Percentiles rank a stretch among this genome's conserved stretches.
These are phyloP conservation scores for Fusarium tupiense DNA, from an alignment of 2,329 filamentous ascomycete species.

Conservation along the genomic window DNA sequence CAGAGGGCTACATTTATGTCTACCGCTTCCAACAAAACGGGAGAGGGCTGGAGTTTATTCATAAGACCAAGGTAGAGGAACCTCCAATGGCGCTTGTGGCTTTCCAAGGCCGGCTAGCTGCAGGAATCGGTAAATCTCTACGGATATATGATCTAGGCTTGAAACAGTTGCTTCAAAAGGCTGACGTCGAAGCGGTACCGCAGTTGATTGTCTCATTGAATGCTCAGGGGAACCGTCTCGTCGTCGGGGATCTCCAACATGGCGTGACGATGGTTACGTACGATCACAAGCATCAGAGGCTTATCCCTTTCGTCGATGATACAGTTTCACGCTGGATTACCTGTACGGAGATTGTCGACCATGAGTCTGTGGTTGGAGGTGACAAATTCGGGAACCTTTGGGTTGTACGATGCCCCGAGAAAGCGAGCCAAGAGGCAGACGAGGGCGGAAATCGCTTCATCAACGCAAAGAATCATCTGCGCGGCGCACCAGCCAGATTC, in stretches of 20 bases:
- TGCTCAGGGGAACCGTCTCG: conserved; percentile 88
- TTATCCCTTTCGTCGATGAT: conserved; percentile 95
- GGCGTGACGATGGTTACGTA: conserved; percentile 92
- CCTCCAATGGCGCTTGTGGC: conserved; percentile 85
- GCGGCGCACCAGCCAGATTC: conserved; percentile 74
- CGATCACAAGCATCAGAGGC: conserved; percentile 87
- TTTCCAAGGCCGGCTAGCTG: conserved; percentile 89
- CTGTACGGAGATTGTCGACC: conserved; percentile 92
- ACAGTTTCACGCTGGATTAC: conserved; percentile 90
- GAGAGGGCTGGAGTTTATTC: conserved; percentile 87
- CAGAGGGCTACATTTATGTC: conserved; percentile 86
- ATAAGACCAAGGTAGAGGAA: conserved; percentile 92
- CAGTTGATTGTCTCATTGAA: conserved; percentile 87
- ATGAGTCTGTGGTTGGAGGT: conserved; percentile 92
- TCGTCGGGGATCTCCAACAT: conserved; percentile 92
- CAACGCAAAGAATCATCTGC: rapidly evolving
- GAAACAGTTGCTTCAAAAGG: conserved; percentile 89
- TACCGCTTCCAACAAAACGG: conserved; percentile 90
- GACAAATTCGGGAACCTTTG: conserved; percentile 99
- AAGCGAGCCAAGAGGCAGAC: conserved; percentile 73
- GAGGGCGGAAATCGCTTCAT: rapidly evolving
- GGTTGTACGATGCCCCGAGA: conserved; percentile 86
- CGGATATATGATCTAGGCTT: conserved; percentile 93
- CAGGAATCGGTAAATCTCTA: conserved; percentile 82
- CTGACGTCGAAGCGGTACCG: conserved; percentile 80